Conservation (phyloP, 352 stramenopile genomes). For the Phytophthora citricola region DNA sequence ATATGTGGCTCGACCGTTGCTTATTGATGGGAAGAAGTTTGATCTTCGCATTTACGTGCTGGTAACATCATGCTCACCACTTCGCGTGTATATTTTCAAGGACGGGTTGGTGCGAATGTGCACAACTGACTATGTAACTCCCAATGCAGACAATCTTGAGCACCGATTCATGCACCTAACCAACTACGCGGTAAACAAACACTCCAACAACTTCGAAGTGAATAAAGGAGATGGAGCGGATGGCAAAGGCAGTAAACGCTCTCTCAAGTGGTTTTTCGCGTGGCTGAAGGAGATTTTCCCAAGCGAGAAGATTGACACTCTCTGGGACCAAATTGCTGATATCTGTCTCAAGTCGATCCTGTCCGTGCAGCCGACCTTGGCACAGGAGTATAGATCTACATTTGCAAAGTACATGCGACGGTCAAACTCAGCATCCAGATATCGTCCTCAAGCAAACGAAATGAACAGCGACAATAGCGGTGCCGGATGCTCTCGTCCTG, state of each 20-base stretch:
- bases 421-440: conserved; percentile 46
- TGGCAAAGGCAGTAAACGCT: conserved; percentile 86
- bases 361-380: conserved; percentile 92
- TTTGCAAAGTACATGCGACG: conserved; percentile 87
- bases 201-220: conserved; percentile 85
- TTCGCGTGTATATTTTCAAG: conserved; percentile 92
- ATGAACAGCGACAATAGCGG: conserved; percentile 10
- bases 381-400: conserved; percentile 92
- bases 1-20: conserved; percentile 78
- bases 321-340: conserved; percentile 94
- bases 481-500: conserved; percentile 23
- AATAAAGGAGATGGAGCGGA: conserved; percentile 74
- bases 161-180: conserved; percentile 93
- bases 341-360: conserved; percentile 95
- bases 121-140: conserved; percentile 87
- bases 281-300: conserved; percentile 85
- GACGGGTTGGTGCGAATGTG: conserved; percentile 92
- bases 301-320: conserved; percentile 62
- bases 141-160: conserved; percentile 86
- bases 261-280: conserved; percentile 92
- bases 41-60: conserved; percentile 94
- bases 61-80: conserved; percentile 82
- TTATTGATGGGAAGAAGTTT: conserved; percentile 93
- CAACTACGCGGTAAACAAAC: conserved; percentile 94
- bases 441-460: conserved; percentile 11